These are phyloP conservation scores for Mrakia blollopis DNA, from an alignment of 768 basidiomycete genomes.

Conservation along the genomic window DNA sequence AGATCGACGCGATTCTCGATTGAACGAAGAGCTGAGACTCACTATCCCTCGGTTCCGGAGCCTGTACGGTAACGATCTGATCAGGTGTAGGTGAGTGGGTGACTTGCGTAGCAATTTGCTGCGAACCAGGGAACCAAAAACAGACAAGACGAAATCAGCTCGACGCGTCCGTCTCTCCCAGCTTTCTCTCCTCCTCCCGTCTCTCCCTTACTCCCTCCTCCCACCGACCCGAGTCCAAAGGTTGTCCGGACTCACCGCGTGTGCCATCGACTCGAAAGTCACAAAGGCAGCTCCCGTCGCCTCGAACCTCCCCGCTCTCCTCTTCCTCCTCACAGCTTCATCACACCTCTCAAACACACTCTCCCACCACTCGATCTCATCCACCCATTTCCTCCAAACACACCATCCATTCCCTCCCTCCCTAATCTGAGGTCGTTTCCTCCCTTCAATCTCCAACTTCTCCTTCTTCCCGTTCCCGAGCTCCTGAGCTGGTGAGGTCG, in stretches of 20 bases:
- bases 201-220: not conserved
- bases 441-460: constrained; percentile 22
- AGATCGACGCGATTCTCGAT: not conserved
- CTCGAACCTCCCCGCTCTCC: constrained; percentile 66
- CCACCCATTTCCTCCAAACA: constrained; percentile 55
- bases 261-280: constrained; percentile 63
- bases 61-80: constrained; percentile 57
- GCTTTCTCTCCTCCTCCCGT: not conserved
- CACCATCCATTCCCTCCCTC: constrained; percentile 22
- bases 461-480: not conserved
- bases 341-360: constrained; percentile 72
- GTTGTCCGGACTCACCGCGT: constrained; percentile 3
- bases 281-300: constrained; percentile 85
- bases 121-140: not conserved
- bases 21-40: constrained; percentile 15
- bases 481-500: not conserved
- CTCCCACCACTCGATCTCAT: constrained; percentile 85
- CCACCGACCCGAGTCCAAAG: too few species aligned
- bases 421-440: constrained; percentile 22
- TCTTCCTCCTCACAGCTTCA: constrained; percentile 69
- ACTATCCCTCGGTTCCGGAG: constrained; percentile 35
- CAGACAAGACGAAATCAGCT: not conserved
- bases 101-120: constrained; percentile 81
- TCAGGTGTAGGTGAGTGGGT: constrained; percentile 67
- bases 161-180: too few species aligned